phyloP scores from a whole-genome alignment of 768 basidiomycete species.

The Lactifluus subvellereus region DNA sequence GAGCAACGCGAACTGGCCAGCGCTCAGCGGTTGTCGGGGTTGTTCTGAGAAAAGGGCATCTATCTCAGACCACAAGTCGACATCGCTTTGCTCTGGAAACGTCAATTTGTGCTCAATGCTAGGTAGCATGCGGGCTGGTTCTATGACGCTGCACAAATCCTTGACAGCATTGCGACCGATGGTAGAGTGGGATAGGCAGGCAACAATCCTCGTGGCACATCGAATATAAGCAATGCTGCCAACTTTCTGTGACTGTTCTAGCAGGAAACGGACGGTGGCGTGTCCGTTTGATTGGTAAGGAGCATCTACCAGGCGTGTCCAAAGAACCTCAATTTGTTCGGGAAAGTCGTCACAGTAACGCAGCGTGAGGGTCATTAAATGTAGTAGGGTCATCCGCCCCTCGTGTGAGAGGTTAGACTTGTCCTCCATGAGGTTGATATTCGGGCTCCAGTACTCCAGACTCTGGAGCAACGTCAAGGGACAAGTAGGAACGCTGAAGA shows the following conservation, averaged over 20 bases:
- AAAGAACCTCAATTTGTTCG: constrained; percentile 74
- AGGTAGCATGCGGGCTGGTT: constrained; percentile 79
- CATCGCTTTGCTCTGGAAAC: constrained; percentile 54
- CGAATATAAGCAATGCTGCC: constrained; percentile 71
- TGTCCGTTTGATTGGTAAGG: constrained; percentile 70
- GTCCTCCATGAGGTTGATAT: constrained; percentile 66
- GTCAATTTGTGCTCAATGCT: constrained; percentile 66
- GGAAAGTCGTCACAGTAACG: constrained; percentile 68
- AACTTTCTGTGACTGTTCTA: constrained; percentile 84
- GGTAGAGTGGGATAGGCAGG: constrained; percentile 73
- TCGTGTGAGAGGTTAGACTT: constrained; percentile 49
- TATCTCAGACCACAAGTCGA: constrained; percentile 75
- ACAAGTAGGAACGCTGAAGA: constrained; percentile 46
- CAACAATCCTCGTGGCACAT: constrained; percentile 76
- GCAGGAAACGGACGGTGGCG: constrained; percentile 72
- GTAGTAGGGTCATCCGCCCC: constrained; percentile 63
- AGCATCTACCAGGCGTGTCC: constrained; percentile 70
- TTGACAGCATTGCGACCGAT: constrained; percentile 70
- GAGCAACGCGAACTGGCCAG: constrained; percentile 84
- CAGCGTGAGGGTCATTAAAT: constrained; percentile 77
- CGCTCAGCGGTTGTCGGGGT: constrained; percentile 63
- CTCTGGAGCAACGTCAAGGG: constrained; percentile 66
- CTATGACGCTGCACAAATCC: constrained; percentile 79
- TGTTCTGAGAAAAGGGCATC: constrained; percentile 70
- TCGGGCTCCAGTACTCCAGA: constrained; percentile 78